Evolutionary conservation across 495 filamentous ascomycete species (phyloP).

Genomic region (Bryoglossum gracile): DNA sequence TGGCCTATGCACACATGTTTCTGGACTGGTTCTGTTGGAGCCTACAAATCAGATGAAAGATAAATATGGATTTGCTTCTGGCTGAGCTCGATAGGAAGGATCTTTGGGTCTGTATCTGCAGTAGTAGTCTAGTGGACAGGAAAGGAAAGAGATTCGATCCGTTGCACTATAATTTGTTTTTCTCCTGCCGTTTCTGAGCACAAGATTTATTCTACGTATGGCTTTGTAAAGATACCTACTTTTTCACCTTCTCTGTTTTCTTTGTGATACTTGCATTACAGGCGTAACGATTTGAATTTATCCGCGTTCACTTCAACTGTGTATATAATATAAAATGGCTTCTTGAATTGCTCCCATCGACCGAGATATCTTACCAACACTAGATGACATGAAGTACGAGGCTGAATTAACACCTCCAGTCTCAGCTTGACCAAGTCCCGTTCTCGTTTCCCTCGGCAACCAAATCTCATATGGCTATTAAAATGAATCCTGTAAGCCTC

Average conservation of each 20-base stretch:
- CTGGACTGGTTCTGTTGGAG: slow-evolving; percentile 1
- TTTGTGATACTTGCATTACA: slow-evolving; percentile 15
- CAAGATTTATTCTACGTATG: slow-evolving; percentile 8
- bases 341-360: neutral
- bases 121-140: slow-evolving; percentile 18
- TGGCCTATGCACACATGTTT: slow-evolving; percentile 21
- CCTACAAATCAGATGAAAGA: neutral
- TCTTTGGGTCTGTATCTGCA: slow-evolving; percentile 13
- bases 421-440: too few species aligned
- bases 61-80: slow-evolving; percentile 23
- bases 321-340: slow-evolving; percentile 16
- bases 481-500: too few species aligned
- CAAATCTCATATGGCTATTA: too few species aligned
- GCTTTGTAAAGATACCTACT: too few species aligned
- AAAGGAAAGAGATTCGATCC: slow-evolving; percentile 25
- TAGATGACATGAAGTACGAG: neutral
- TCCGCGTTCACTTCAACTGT: slow-evolving; percentile 13
- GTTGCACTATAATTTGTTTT: slow-evolving; percentile 16
- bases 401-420: neutral
- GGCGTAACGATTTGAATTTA: slow-evolving; percentile 20
- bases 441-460: too few species aligned
- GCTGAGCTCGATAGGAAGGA: slow-evolving; percentile 17
- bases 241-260: slow-evolving; percentile 13
- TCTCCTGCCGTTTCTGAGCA: slow-evolving; percentile 10
- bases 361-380: neutral